Percentiles rank a stretch among this genome's conserved stretches.
These are phyloP conservation scores for Chernovozyma sophiae-reginae DNA, from an alignment of 1,139 yeast genomes.

Conservation along the genomic window DNA sequence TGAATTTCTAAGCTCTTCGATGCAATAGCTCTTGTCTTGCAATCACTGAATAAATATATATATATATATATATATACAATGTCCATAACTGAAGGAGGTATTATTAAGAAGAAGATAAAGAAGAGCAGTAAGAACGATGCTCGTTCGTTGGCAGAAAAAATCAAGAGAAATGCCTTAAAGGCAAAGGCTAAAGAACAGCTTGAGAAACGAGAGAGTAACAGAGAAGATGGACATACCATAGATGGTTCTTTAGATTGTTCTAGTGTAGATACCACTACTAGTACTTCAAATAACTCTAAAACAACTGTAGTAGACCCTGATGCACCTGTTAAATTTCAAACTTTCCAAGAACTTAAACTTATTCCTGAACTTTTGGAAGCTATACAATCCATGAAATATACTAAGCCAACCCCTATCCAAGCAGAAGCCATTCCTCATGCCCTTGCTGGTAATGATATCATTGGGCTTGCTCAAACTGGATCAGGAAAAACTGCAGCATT, in stretches of 20 bases:
- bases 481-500: constrained; percentile 86
- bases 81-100: constrained; percentile 2
- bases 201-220: constrained; percentile 14
- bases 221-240: no score
- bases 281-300: neutral
- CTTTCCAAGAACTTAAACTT: constrained; percentile 52
- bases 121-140: constrained; percentile 15
- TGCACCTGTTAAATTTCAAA: constrained; percentile 34
- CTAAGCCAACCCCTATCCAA: constrained; percentile 87
- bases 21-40: no score
- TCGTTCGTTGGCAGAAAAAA: constrained; percentile 43
- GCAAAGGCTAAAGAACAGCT: neutral
- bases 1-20: no score
- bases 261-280: no score
- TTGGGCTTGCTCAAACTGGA: constrained; percentile 81
- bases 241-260: no score
- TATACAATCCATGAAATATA: constrained; percentile 60
- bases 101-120: constrained; percentile 4
- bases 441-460: constrained; percentile 75
- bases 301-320: constrained; percentile 19
- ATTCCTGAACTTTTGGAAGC: constrained; percentile 83
- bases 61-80: constrained; percentile 4
- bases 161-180: constrained; percentile 49
- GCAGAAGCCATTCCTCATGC: constrained; percentile 91
- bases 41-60: no score